phyloP scores from a whole-genome alignment of 2,329 filamentous ascomycete species.

The Colletotrichum gigasporum region DNA sequence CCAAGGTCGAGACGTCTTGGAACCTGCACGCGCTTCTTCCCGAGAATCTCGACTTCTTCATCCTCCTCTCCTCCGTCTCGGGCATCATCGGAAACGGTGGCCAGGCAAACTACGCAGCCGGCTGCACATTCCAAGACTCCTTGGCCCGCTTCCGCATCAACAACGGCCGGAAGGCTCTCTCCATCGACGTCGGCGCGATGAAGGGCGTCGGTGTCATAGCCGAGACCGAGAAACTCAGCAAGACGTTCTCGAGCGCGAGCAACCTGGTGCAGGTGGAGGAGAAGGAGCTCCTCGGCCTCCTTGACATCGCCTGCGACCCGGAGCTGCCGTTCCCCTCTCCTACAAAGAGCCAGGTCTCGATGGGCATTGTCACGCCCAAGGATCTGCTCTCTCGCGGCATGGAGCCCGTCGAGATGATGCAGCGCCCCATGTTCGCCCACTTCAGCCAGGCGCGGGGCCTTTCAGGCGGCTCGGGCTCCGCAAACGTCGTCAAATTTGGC shows the following conservation, averaged over 20 bases:
- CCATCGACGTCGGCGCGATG: slow-evolving; percentile 17
- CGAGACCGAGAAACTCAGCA: no score
- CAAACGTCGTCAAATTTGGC: not conserved
- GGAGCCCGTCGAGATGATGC: no score
- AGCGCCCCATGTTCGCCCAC: not conserved
- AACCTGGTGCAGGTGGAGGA: not conserved
- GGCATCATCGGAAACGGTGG: slow-evolving; percentile 39
- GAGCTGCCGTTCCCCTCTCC: no score
- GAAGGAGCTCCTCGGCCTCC: slow-evolving; percentile 36
- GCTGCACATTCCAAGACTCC: slow-evolving; percentile 41
- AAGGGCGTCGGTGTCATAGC: not conserved
- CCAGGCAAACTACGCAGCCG: slow-evolving; percentile 54
- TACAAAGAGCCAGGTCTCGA: no score
- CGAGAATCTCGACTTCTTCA: slow-evolving; percentile 35
- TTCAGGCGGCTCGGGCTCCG: not conserved
- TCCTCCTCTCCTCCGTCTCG: slow-evolving; percentile 39
- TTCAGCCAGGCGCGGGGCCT: no score
- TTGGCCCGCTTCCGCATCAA: slow-evolving; percentile 21
- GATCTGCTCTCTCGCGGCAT: no score
- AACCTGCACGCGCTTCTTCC: not conserved
- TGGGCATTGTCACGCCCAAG: no score
- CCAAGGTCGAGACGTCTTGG: not conserved
- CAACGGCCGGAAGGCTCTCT: not conserved
- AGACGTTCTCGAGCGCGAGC: not conserved
- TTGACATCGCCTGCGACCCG: slow-evolving; percentile 32